phyloP scores from a whole-genome alignment of 495 filamentous ascomycete species.

The Penicillium crystallinum region DNA sequence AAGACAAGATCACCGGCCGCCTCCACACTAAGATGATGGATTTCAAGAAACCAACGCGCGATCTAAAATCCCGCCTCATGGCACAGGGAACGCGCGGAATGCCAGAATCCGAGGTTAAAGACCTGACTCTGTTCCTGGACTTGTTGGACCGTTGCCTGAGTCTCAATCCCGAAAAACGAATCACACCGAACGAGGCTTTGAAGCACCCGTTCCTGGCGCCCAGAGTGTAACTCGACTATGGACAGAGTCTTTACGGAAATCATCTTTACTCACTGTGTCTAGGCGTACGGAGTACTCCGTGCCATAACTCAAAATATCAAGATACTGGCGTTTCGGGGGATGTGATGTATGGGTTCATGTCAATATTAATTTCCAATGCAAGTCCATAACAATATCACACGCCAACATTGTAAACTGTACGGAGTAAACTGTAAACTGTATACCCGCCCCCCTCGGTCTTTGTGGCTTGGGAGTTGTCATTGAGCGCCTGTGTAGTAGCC shows the following conservation, averaged over 20 bases:
- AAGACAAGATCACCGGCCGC: slow-evolving; percentile 80
- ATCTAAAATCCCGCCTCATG: slow-evolving; percentile 71
- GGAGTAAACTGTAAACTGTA: background rate
- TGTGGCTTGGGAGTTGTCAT: no score
- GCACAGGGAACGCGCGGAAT: slow-evolving; percentile 65
- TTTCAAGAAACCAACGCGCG: slow-evolving; percentile 74
- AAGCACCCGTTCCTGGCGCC: slow-evolving; percentile 74
- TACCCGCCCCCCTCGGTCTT: no score
- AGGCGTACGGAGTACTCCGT: no score
- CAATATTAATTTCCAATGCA: background rate
- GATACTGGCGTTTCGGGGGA: background rate
- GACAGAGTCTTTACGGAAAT: background rate
- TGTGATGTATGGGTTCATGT: background rate
- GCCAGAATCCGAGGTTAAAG: slow-evolving; percentile 68
- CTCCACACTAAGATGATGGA: slow-evolving; percentile 64
- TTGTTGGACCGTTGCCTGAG: slow-evolving; percentile 80
- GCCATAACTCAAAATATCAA: background rate
- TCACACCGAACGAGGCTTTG: slow-evolving; percentile 79
- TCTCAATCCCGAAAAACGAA: slow-evolving; percentile 89
- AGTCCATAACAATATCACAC: no score
- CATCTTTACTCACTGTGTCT: background rate
- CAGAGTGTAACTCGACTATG: slow-evolving; percentile 6
- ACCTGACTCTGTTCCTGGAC: slow-evolving; percentile 76
- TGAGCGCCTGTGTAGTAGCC: no score
- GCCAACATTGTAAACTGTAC: no score